Base-by-base conservation (phyloP, 2,329 filamentous ascomycete genomes). In the Fusarium sp. region DNA sequence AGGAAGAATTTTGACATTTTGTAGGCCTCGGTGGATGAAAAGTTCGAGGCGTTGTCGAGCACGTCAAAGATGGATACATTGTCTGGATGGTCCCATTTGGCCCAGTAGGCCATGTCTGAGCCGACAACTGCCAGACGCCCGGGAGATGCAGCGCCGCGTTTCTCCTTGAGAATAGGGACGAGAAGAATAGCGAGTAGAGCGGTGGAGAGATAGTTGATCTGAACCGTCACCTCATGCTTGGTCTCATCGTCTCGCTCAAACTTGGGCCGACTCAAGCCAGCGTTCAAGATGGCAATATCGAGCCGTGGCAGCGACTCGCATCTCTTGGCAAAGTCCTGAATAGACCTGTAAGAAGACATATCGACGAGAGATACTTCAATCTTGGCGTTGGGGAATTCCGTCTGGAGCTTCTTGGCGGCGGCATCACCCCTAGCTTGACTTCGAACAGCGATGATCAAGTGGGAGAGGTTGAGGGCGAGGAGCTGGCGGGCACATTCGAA, bases 351-450 rank as follows among this genome's bases (percentile, higher is more conserved):
- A 0, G 79, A 82, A 6, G 60, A 57, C 80, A 88, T 83, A 57
- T 88, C 85, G 15, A 89, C 68, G 2, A 74, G 11, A 77, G 82
- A 88, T 9, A 88, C 84, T 13, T 86, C 78, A 16, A 88, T 79
- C 2, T 56, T 77, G 5, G 83, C 82, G 0, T 70, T 60, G 0
- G 79, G 81, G 2, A 75, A 76, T 23, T 74, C 56, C 5, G 27
- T 40, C 7, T 31, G 64, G 8, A 76, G 71, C 6, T 43, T 60
- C 47, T 65, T 56, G 10, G 70, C 68, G 8, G 85, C 85, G 1
- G 64, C 75, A n/a, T 86, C 78, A 6, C 86, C 86, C 57, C 80
- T 84, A 3, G 72, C 43, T 0, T 70, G 56, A 2, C 78, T 83
- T 1, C 86, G 84, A 1, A 86, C 84, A 5, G 82, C 84, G 7